These are phyloP conservation scores for Rhynchospora breviuscula DNA, from an alignment of 176 grass and related monocot genomes.

Conservation along the genomic window DNA sequence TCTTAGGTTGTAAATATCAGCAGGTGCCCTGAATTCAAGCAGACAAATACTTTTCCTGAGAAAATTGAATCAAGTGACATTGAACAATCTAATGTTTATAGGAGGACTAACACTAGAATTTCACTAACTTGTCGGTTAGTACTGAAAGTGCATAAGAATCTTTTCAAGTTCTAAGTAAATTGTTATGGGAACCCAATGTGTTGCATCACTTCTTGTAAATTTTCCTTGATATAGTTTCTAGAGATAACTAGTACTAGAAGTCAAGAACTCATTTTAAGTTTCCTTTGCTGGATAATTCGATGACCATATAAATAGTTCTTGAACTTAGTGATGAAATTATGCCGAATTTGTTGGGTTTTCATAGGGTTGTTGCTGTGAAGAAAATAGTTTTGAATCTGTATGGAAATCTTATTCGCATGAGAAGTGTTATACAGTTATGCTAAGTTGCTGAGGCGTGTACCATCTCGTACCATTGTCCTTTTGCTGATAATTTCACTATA, in stretches of 20 bases:
- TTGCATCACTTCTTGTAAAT: not conserved
- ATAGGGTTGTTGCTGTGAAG: no score
- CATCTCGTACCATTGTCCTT: no score
- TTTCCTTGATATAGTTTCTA: not conserved
- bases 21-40: constrained; percentile 40
- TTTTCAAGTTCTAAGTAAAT: constrained; percentile 64
- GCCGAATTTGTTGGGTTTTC: not conserved
- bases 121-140: constrained; percentile 82
- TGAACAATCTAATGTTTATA: constrained; percentile 37
- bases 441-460: no score
- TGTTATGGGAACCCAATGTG: not conserved
- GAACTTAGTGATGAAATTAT: not conserved
- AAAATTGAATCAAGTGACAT: constrained; percentile 9
- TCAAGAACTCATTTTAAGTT: not conserved
- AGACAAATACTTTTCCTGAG: constrained; percentile 9
- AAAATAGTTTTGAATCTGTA: no score
- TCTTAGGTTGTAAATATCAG: constrained; percentile 53
- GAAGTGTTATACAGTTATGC: no score
- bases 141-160: constrained; percentile 68
- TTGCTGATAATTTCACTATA: no score
- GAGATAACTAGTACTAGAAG: not conserved
- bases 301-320: not conserved
- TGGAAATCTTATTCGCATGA: no score
- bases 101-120: constrained; percentile 48
- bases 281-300: not conserved